Percentiles rank a stretch among this genome's conserved stretches.
Evolutionary conservation across 1,139 yeast genomes (phyloP).

Genomic region (Diutina scorzettiae): DNA sequence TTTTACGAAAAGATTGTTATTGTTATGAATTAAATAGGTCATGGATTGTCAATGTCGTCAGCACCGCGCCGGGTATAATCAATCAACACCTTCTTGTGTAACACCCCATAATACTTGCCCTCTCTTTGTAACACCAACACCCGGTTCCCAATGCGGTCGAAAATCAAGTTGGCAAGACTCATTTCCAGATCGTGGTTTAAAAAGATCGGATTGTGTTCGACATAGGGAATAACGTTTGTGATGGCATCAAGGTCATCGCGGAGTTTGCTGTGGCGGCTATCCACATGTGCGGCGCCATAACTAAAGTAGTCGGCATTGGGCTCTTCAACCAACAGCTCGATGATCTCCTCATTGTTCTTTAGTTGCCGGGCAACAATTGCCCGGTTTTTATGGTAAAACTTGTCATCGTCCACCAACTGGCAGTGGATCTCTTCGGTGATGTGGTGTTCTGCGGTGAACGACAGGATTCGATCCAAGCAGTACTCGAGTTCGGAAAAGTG

Average conservation of each 20-base stretch:
- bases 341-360: background rate
- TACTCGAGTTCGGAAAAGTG: constrained; percentile 44
- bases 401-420: constrained; percentile 1
- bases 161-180: constrained; percentile 41
- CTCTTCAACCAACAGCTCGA: background rate
- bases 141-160: constrained; percentile 43
- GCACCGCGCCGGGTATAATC: constrained; percentile 23
- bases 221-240: constrained; percentile 28
- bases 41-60: too few species aligned
- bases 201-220: constrained; percentile 40
- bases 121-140: constrained; percentile 38
- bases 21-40: too few species aligned
- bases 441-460: constrained; percentile 17
- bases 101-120: constrained; percentile 40
- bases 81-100: constrained; percentile 45
- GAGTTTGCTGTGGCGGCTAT: background rate
- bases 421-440: constrained; percentile 24
- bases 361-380: background rate
- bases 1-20: too few species aligned
- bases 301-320: constrained; percentile 14
- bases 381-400: constrained; percentile 1
- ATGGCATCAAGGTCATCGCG: constrained; percentile 14
- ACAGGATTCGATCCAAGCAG: constrained; percentile 34
- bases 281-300: constrained; percentile 10
- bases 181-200: constrained; percentile 40